Evolutionary conservation across 306 rosid species (phyloP), one percentile per base, ranked within the genome.

Genomic region (Rubus idaeus): DNA sequence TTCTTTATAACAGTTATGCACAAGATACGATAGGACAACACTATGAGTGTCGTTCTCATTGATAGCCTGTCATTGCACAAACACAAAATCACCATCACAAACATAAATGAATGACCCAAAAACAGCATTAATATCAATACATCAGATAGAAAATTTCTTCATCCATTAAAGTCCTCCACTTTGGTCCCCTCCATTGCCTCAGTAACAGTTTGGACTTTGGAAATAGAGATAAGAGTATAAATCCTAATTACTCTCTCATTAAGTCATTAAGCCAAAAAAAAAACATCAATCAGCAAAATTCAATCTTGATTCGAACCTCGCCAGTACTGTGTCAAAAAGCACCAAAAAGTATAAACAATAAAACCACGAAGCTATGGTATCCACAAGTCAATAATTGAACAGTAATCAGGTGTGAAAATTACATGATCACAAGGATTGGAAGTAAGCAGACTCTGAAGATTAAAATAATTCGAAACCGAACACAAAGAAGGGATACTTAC

Each of bases 1-100:
- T 71, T 91, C 98, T 75, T 91, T 89, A 67, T 84, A 88, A 79
- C 98, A 93, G 76, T 93, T 93, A 65, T 93, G 98, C 70, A 93
- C 89, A 61, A 93, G 98, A 83, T 93, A 93, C 68, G 98, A 91
- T 52, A 88, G 81, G 71, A 93, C 93, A 80, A 91, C 77, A 50
- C 55, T 87, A 80, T 88, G 88, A 65, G 87, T 73, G 80, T 91
- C 98, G 76, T 84, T 82, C 58, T 93, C 98, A 3, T 78, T 84
- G 74, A 89, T 72, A 83, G 80, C 88, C 98, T 93, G 92, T n/a
- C 63, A 85, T 75, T 75, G 63, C 69, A 39, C 42, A 14, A 62
- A 53, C 50, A 63, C 40, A 65, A 83, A 11, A 57, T 42, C 74
- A 40, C 55, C 81, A 64, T 16, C 21, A 60, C 17, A 44, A 74